phyloP scores from a whole-genome alignment of 805 yeast genomes.

The Ogataea sp. region DNA sequence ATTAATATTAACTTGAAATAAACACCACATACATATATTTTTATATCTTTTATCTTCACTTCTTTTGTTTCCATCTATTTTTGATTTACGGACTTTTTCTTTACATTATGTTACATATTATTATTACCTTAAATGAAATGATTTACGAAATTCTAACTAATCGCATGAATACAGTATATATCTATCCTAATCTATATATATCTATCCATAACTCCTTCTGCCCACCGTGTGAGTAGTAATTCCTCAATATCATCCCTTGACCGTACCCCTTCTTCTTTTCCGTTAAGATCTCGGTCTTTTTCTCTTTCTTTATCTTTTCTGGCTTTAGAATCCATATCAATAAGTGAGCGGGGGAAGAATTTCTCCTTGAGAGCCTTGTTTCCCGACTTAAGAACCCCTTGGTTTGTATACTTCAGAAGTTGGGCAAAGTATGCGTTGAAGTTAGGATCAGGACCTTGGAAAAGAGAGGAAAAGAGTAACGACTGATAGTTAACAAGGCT shows the following conservation, averaged over 20 bases:
- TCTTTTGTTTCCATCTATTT: too few relatives aligned
- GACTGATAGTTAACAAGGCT: constrained; percentile 30
- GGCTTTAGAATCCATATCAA: constrained; percentile 13
- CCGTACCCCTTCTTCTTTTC: background rate
- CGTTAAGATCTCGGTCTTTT: too few relatives aligned
- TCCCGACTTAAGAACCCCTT: constrained; percentile 23
- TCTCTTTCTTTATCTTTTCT: background rate
- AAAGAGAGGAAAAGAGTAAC: constrained; percentile 20
- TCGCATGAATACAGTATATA: too few relatives aligned
- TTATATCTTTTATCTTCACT: too few relatives aligned
- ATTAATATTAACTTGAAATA: background rate
- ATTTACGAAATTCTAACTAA: too few relatives aligned
- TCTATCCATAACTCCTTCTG: constrained; percentile 27
- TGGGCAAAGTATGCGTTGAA: constrained; percentile 21
- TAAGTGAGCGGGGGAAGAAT: constrained; percentile 17
- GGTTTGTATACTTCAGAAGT: constrained; percentile 22
- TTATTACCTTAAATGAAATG: background rate
- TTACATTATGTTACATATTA: constrained; percentile 9
- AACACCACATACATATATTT: background rate
- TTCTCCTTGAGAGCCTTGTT: constrained; percentile 16
- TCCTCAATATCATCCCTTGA: constrained; percentile 32
- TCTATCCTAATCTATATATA: constrained; percentile 1
- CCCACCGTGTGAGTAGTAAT: constrained; percentile 41
- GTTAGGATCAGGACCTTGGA: constrained; percentile 17
- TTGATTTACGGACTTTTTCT: too few relatives aligned